phyloP scores from a whole-genome alignment of 2,329 filamentous ascomycete species.

The Fusarium sp. region DNA sequence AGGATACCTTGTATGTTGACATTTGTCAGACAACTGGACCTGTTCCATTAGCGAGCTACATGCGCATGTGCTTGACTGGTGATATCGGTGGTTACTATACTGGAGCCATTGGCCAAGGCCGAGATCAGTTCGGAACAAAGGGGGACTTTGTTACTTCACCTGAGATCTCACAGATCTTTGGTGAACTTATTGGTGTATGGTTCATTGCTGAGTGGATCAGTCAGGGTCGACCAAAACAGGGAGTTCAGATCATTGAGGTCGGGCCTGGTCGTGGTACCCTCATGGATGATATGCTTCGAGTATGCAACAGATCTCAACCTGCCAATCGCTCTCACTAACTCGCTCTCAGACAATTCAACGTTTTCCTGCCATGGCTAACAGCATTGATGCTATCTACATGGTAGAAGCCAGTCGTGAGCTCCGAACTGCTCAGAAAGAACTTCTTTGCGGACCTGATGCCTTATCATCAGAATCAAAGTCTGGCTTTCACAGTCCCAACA shows the following conservation, averaged over 20 bases:
- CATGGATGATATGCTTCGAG: constrained; percentile 95
- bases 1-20: background rate
- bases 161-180: constrained; percentile 97
- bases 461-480: constrained; percentile 76
- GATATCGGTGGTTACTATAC: constrained; percentile 96
- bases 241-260: constrained; percentile 91
- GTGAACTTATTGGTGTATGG: constrained; percentile 94
- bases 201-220: constrained; percentile 96
- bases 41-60: constrained; percentile 90
- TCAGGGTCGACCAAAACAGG: constrained; percentile 78
- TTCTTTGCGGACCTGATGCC: constrained; percentile 80
- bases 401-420: constrained; percentile 91
- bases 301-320: constrained; percentile 55
- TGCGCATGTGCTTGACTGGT: constrained; percentile 97
- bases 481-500: constrained; percentile 79
- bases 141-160: constrained; percentile 98
- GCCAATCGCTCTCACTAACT: background rate
- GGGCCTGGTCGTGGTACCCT: constrained; percentile 93
- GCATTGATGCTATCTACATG: constrained; percentile 89
- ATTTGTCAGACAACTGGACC: constrained; percentile 76
- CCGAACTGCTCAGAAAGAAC: constrained; percentile 78
- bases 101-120: constrained; percentile 71
- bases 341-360: constrained; percentile 77
- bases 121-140: constrained; percentile 90
- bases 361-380: constrained; percentile 80